A percentile compares a stretch with the other conserved stretches of the same genome.
phyloP scores from a whole-genome alignment of 1,284 basidiomycete species.

The Athelia psychrophila region DNA sequence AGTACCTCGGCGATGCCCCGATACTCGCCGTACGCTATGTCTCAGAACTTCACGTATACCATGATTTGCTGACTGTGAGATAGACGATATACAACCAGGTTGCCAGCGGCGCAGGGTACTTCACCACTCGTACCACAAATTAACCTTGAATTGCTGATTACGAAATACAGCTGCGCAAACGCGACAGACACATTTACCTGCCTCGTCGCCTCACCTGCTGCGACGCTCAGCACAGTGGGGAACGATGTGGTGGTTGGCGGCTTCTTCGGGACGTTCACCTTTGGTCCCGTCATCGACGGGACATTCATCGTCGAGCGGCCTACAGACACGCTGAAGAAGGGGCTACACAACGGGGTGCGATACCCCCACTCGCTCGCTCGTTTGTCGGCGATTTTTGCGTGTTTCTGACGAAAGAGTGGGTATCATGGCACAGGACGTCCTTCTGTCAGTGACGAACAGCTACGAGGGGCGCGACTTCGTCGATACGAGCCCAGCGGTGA shows the following conservation, averaged over 20 bases:
- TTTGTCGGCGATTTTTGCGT: not conserved
- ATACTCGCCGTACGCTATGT: constrained; percentile 37
- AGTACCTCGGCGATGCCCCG: constrained; percentile 40
- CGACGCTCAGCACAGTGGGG: constrained; percentile 31
- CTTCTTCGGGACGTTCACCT: constrained; percentile 39
- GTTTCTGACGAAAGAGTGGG: too few species aligned
- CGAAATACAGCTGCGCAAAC: constrained; percentile 30
- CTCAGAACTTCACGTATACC: too few species aligned
- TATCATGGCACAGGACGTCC: constrained; percentile 14
- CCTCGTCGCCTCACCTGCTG: constrained; percentile 27
- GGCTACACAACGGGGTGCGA: constrained; percentile 37
- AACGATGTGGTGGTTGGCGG: constrained; percentile 25
- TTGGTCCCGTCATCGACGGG: constrained; percentile 44
- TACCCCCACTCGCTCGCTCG: too few species aligned
- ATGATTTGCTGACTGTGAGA: too few species aligned
- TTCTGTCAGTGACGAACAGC: constrained; percentile 32
- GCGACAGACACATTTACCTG: constrained; percentile 30
- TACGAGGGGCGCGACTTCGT: constrained; percentile 37
- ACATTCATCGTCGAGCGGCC: constrained; percentile 41
- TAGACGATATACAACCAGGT: too few species aligned
- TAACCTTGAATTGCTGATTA: too few species aligned
- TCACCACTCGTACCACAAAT: too few species aligned
- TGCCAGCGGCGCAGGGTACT: too few species aligned
- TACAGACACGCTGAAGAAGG: constrained; percentile 29
- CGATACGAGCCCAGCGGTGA: constrained; percentile 16